Evolutionary conservation across 2,329 filamentous ascomycete genomes (phyloP), one percentile per base, ranked within the genome.

Genomic region (Dendrostoma leiphaemia): DNA sequence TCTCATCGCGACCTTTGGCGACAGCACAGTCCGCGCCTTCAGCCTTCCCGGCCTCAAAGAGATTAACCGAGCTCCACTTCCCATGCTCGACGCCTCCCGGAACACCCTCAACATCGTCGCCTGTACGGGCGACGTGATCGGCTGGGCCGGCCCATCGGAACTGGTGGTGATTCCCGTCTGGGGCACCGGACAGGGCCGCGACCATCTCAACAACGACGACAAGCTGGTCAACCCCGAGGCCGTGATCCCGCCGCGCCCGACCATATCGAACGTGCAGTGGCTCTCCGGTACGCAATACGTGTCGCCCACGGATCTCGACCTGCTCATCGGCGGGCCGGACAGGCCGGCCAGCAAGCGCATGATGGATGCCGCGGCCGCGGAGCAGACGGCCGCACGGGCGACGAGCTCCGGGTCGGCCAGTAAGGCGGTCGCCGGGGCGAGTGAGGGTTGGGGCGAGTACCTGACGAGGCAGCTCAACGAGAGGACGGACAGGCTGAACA

Each of bases 231-330:
- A 97, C 66, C 85, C 89, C 0, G 79, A 89, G 54, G 81, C 90
- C 1, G 67, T 81, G 15, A 80, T 89, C 21, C 93, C 92, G 2
- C 80, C 90, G 12, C 84, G 94, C 2, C 94, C 94, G 1, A 96
- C 91, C 0, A 99, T 99, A 57, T 95, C 90, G 19, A 96, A 95
- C 64, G 72, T 99, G 34, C 91, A 97, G 71, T 99, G 94, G 94
- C 91, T 99, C 49, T 89, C 91, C 0, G 94, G 94, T 4, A 97
- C 93, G 1, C 93, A 97, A 70, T 89, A 95, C 63, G 82, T 99
- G 43, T 91, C 90, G 1, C 88, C 90, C 0, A 79, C 86, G 2
- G 94, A 99, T 64, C 84, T 99, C 65, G 94, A 97, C 65, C 73
- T 96, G 2, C 76, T 99, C 2, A 94, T 99, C 56, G 91, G 93